These are phyloP conservation scores for Phytopythium delawarense DNA, from an alignment of 352 stramenopile genomes.

Conservation along the genomic window DNA sequence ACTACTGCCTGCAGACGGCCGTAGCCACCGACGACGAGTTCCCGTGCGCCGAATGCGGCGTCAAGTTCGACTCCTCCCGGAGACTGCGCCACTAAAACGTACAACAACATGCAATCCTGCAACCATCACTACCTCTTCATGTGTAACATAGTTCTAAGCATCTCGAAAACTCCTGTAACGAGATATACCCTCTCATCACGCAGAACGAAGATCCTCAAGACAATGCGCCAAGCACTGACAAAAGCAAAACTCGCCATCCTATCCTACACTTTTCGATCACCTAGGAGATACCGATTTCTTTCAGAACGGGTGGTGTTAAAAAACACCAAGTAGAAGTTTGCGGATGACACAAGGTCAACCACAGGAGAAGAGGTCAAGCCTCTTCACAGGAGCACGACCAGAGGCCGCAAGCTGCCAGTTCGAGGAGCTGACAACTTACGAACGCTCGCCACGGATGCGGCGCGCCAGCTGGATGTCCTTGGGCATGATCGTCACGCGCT, in stretches of 20 bases:
- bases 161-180: too few relatives aligned
- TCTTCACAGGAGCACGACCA: neutral
- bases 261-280: conserved; percentile 1
- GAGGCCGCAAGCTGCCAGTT: conserved; percentile 6
- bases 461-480: conserved; percentile 94
- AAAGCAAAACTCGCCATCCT: neutral
- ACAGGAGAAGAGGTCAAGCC: neutral
- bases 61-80: conserved; percentile 65
- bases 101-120: neutral
- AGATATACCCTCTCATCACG: too few relatives aligned
- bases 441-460: conserved; percentile 88
- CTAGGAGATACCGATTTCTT: conserved; percentile 24
- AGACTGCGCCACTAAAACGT: conserved; percentile 29
- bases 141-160: too few relatives aligned
- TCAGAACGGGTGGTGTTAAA: conserved; percentile 75
- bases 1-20: conserved; percentile 80
- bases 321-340: conserved; percentile 66
- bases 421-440: conserved; percentile 37
- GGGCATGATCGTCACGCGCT: conserved; percentile 93
- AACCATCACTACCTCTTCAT: too few relatives aligned
- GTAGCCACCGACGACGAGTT: conserved; percentile 71
- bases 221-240: too few relatives aligned
- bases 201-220: too few relatives aligned
- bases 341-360: conserved; percentile 1
- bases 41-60: conserved; percentile 53